Percentiles rank a stretch among this genome's conserved stretches.
These are phyloP conservation scores for Colletotrichum siamense DNA, from an alignment of 2,329 filamentous ascomycete genomes.

Conservation along the genomic window DNA sequence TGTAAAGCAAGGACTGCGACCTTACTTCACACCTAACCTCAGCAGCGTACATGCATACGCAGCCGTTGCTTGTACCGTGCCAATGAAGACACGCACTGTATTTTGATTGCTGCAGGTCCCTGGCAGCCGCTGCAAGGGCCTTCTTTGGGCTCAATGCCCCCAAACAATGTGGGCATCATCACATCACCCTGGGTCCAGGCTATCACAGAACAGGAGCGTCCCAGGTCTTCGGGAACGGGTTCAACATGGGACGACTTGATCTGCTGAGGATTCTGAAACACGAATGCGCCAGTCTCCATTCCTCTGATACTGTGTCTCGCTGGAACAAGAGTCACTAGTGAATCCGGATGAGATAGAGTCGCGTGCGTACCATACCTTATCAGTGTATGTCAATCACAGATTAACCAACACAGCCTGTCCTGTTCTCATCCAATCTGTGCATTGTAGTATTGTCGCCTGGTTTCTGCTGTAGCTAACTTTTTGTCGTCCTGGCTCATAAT, in stretches of 20 bases:
- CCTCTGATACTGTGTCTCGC: not conserved
- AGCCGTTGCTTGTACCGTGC: not conserved
- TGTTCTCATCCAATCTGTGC: not conserved
- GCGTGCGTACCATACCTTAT: not conserved
- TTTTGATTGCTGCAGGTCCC: not conserved
- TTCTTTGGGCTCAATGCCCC: not conserved
- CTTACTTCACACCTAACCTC: not conserved
- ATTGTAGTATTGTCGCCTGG: not conserved
- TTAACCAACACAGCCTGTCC: not conserved
- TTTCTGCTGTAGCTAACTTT: not conserved
- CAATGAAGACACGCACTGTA: not conserved
- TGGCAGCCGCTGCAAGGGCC: constrained; percentile 4
- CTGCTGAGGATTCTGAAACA: constrained; percentile 3
- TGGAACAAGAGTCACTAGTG: not conserved
- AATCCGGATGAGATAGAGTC: not conserved
- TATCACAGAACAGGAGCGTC: not conserved
- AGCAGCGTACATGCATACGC: not conserved
- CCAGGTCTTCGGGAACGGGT: not conserved
- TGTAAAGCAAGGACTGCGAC: not conserved
- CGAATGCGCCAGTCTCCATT: not conserved
- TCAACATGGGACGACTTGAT: not conserved
- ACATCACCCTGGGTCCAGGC: constrained; percentile 1
- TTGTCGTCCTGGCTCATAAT: not conserved
- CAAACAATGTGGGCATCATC: constrained; percentile 10
- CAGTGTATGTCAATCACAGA: not conserved